These are phyloP conservation scores for Acer yangbiense DNA, from an alignment of 345 rosid genomes.

Conservation along the genomic window DNA sequence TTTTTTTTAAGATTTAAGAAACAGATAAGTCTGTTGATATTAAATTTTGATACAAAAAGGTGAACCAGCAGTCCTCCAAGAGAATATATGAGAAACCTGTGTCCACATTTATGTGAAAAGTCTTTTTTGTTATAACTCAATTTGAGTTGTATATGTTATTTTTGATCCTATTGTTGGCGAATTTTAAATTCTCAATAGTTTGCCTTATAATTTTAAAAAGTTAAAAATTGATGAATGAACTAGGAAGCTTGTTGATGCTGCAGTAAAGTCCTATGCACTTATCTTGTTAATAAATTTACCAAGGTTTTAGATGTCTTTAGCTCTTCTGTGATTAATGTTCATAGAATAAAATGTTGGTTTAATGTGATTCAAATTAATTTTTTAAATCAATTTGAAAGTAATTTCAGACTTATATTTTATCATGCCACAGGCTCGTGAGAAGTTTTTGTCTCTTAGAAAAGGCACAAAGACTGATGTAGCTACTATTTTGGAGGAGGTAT, in stretches of 20 bases:
- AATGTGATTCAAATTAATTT: constrained; percentile 6
- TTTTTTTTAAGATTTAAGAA: no score
- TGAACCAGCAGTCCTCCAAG: no score
- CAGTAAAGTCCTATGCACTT: not conserved
- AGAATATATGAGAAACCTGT: not conserved
- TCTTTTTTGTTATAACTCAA: not conserved
- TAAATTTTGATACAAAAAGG: no score
- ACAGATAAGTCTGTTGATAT: no score
- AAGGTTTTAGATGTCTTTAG: no score
- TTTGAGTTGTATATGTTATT: not conserved
- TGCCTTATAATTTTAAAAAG: not conserved
- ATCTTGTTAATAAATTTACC: not conserved
- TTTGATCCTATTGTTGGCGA: not conserved
- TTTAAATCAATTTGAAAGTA: not conserved
- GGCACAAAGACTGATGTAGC: constrained; percentile 83
- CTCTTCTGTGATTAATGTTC: no score
- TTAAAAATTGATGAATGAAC: not conserved
- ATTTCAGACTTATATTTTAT: constrained; percentile 15
- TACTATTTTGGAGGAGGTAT: constrained; percentile 79
- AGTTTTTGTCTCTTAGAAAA: constrained; percentile 90
- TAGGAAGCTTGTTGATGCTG: not conserved
- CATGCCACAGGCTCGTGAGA: constrained; percentile 83
- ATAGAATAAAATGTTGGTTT: no score
- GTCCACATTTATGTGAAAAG: not conserved
- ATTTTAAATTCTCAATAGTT: not conserved